Evolutionary conservation across 495 filamentous ascomycete species (phyloP).

Genomic region (Trichoderma asperelloides): DNA sequence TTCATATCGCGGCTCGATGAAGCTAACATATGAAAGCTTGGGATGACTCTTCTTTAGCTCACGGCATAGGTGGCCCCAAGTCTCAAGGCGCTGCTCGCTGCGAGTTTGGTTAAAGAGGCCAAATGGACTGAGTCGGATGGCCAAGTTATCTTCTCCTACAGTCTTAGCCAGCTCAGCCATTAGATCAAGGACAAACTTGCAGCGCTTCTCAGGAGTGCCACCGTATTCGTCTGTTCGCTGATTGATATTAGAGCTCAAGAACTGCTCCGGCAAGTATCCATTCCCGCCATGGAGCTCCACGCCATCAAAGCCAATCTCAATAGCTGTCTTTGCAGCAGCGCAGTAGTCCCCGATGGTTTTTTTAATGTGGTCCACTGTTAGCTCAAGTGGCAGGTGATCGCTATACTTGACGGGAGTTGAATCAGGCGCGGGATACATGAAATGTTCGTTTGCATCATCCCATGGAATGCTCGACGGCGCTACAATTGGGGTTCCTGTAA

Average conservation of each 20-base stretch:
- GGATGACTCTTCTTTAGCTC: conserved; percentile 40
- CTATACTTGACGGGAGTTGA: conserved; percentile 11
- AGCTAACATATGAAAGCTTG: conserved; percentile 42
- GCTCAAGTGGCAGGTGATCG: conserved; percentile 27
- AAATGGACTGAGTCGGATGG: conserved; percentile 40
- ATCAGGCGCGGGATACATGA: conserved; percentile 12
- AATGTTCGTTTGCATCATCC: not conserved
- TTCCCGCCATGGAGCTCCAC: conserved; percentile 50
- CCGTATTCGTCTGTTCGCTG: conserved; percentile 44
- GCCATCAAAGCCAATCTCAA: conserved; percentile 42
- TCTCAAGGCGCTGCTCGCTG: conserved; percentile 33
- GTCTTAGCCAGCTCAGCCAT: conserved; percentile 26
- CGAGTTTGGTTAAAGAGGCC: conserved; percentile 42
- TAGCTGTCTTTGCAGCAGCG: conserved; percentile 27
- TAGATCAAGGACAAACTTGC: conserved; percentile 37
- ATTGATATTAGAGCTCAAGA: conserved; percentile 43
- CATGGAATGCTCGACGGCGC: conserved; percentile 15
- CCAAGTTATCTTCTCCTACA: conserved; percentile 31
- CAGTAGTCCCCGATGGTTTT: conserved; percentile 29
- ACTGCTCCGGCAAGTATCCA: conserved; percentile 49
- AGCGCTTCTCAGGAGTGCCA: conserved; percentile 42
- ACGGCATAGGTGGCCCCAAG: conserved; percentile 41
- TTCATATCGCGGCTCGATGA: conserved; percentile 47
- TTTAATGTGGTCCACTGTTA: conserved; percentile 38
- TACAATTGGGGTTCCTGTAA: conserved; percentile 25